Percentiles rank a stretch among this genome's conserved stretches.
phyloP scores from a whole-genome alignment of 352 stramenopile species.

The Pythium biforme region DNA sequence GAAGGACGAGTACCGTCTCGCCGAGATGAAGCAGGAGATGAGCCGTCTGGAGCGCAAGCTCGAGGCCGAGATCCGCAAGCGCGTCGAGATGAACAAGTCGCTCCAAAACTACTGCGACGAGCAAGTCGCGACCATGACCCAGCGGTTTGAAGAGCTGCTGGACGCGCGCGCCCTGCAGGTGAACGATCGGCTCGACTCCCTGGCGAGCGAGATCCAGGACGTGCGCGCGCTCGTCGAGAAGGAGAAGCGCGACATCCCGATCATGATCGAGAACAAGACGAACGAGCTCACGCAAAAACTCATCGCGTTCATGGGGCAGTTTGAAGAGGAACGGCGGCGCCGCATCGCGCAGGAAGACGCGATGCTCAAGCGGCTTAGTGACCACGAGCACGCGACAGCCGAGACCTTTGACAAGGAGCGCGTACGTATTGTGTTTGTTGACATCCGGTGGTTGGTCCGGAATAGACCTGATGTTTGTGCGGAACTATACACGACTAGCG shows the following conservation, averaged over 20 bases:
- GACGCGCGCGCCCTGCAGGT: constrained; percentile 77
- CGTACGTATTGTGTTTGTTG: constrained; percentile 24
- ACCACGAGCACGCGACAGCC: constrained; percentile 78
- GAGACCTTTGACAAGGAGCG: constrained; percentile 72
- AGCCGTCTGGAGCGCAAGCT: constrained; percentile 87
- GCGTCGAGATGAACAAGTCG: constrained; percentile 94
- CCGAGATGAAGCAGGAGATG: constrained; percentile 92
- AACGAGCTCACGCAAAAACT: constrained; percentile 90
- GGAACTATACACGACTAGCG: constrained; percentile 19
- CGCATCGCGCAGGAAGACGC: constrained; percentile 82
- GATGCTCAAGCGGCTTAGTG: constrained; percentile 90
- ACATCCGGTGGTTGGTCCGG: too few relatives aligned
- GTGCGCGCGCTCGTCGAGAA: constrained; percentile 83
- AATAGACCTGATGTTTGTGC: not conserved
- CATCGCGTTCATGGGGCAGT: constrained; percentile 85
- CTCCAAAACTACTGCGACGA: constrained; percentile 90
- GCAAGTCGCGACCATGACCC: constrained; percentile 84
- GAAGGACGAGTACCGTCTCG: constrained; percentile 92
- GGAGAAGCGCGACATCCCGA: constrained; percentile 86
- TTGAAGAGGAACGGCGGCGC: constrained; percentile 84
- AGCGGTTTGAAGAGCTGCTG: constrained; percentile 76
- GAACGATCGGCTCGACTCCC: constrained; percentile 53
- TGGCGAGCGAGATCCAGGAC: constrained; percentile 80
- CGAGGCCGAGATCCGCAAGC: constrained; percentile 92
- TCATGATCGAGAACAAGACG: constrained; percentile 88